Evolutionary conservation across 257 asterid species (phyloP).

Genomic region (Capsicum baccatum): DNA sequence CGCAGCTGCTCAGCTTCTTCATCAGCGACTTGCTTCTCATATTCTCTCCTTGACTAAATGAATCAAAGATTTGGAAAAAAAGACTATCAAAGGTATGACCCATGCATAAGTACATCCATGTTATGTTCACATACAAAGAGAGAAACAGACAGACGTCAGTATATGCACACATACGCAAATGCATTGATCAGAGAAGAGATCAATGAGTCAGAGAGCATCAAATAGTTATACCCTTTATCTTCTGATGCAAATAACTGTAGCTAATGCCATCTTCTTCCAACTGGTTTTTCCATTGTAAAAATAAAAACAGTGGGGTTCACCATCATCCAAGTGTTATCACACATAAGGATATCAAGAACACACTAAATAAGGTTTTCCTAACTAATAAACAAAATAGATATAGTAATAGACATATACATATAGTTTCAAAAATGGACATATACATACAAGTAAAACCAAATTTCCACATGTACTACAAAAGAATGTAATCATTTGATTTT

Average conservation of each 20-base stretch:
- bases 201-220: background rate
- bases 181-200: background rate
- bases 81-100: constrained; percentile 15
- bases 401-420: background rate
- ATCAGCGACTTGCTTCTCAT: constrained; percentile 78
- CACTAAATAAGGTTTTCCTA: background rate
- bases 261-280: background rate
- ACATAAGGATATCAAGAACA: background rate
- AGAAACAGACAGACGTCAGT: background rate
- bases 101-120: background rate
- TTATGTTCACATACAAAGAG: background rate
- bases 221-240: background rate
- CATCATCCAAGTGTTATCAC: background rate
- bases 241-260: constrained; percentile 1
- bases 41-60: constrained; percentile 73
- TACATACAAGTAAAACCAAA: background rate
- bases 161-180: background rate
- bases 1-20: constrained; percentile 79
- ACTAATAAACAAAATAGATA: background rate
- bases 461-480: background rate
- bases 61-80: constrained; percentile 39
- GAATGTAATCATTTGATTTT: background rate
- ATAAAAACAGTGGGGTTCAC: background rate
- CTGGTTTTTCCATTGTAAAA: background rate
- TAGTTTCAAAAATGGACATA: no score